A percentile compares a stretch with the other conserved stretches of the same genome.
phyloP scores from a whole-genome alignment of 208 protist genomes.

The Borovskyia barvae region DNA sequence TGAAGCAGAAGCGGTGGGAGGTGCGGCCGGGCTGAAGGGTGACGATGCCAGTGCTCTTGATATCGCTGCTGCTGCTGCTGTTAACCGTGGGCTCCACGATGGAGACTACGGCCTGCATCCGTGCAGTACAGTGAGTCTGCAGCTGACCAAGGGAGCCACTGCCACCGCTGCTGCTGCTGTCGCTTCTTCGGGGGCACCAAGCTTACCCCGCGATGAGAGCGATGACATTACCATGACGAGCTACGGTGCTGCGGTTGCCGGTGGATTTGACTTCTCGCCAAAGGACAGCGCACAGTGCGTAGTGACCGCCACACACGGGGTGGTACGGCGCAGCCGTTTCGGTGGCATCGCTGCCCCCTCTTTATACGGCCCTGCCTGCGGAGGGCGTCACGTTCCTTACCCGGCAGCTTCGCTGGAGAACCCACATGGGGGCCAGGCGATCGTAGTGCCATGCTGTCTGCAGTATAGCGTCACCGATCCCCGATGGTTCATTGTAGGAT shows the following conservation, averaged over 20 bases:
- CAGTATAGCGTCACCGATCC: constrained; percentile 60
- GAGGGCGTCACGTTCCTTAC: constrained; percentile 24
- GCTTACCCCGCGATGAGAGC: not conserved
- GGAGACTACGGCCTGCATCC: constrained; percentile 65
- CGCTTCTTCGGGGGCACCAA: not conserved
- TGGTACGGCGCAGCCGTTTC: constrained; percentile 65
- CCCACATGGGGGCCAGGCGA: not conserved
- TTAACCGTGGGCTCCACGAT: constrained; percentile 29
- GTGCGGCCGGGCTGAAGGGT: not conserved
- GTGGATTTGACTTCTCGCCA: constrained; percentile 57
- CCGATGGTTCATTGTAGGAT: constrained; percentile 69
- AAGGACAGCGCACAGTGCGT: constrained; percentile 67
- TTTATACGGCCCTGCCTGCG: constrained; percentile 48
- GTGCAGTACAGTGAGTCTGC: constrained; percentile 36
- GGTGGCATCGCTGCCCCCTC: constrained; percentile 65
- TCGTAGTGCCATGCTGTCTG: constrained; percentile 54
- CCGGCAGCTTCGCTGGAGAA: not conserved
- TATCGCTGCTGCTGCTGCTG: not conserved
- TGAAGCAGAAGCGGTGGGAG: constrained; percentile 15
- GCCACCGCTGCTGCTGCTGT: not conserved
- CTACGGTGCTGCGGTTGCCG: constrained; percentile 12
- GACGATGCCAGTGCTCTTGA: not conserved
- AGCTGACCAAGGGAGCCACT: constrained; percentile 25
- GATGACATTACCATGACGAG: not conserved
- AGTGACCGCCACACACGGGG: constrained; percentile 49